Base-by-base conservation (phyloP, 139 green algal genomes). In the Chlorella sorokiniana region DNA sequence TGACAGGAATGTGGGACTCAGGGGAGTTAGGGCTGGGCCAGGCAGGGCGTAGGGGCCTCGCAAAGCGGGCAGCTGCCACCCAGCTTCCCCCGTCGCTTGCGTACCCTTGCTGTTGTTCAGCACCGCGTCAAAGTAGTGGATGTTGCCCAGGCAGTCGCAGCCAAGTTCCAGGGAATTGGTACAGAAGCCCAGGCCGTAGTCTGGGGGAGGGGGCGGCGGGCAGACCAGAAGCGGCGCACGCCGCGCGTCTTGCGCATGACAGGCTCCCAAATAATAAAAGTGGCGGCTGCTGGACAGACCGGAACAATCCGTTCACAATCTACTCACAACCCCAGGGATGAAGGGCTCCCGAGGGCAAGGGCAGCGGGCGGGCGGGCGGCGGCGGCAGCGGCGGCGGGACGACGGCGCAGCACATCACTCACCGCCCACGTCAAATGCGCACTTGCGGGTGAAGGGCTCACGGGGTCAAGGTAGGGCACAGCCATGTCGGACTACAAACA, bases 71-170 rank as follows among this genome's bases (percentile, higher is more conserved):
- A 68, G 25, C 10, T 37, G 61, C 25, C 16, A 59, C 16, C 11
- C 48, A 16, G 11, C 14, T 56, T 16, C 16, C n/a, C 18, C 22
- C 18, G 16, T 11, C 48, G 14, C 63, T 22, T 37, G 71, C 78
- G 91, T 88, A 31, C 88, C 90, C 80, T 86, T 86, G 73, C 65
- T 84, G 82, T 96, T 92, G 85, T 89, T 93, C 51, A 97, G 84
- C 56, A 93, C 78, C 6, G 86, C 94, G 64, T 95, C 93, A 81
- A 96, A 95, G 84, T 97, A 97, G 37, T 93, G 82, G 82, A 97
- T 97, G 82, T 92, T 81, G 4, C 94, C 94, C 78, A 98, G 78
- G 88, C 94, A 97, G 85, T 97, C 94, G 81, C 94, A 97, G 42
- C 94, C 94, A 83, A 97, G 87, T 82, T 91, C 90, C 73, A 97